Evolutionary conservation across 208 protist species (phyloP), one percentile per base, ranked within the genome.

Genomic region (Vickermania spadyakhi): DNA sequence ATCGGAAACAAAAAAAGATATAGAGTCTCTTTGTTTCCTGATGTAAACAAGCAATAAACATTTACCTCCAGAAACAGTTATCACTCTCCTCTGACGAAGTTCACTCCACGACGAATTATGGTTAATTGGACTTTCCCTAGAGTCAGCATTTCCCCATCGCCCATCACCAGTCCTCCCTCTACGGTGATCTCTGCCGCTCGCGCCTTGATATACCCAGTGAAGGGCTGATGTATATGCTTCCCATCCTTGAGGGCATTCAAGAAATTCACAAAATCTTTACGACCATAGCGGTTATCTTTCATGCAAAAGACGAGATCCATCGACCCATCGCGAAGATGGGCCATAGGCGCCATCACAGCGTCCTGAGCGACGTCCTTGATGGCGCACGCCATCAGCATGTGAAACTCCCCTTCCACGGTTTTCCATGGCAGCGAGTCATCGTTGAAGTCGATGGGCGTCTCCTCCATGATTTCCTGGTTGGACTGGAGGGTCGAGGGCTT

Each of bases 131-230:
- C 81, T 1, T 72, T 71, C 58, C 67, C 78, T 23, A 86, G 66
- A 1, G 87, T 83, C 81, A 94, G 81, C 59, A 91, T 58, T 59
- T 94, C 87, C 1, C 87, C 87, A 66, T 94, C 87, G 0, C 77
- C 71, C 87, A 94, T 94, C 54, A 73, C 68, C 28, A 86, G 74
- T 27, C 81, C 82, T 3, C 60, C 69, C 30, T 90, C 71, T 2
- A 85, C 75, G 62, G 82, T 86, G 18, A 94, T 67, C 70, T 94
- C 84, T 31, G 89, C 55, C 25, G 81, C 87, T 3, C 73, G 64
- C 22, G 80, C 87, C 66, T 91, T 94, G 11, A 94, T 64, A 63
- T 94, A 94, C 61, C 77, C 76, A 29, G 76, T 73, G 55, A 80
- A 88, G 3, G 74, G 67, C 2, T 81, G 55, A 14, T 88, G 36